Base-by-base conservation (phyloP, 1,284 basidiomycete genomes). In the Ceratobasidium sp. region DNA sequence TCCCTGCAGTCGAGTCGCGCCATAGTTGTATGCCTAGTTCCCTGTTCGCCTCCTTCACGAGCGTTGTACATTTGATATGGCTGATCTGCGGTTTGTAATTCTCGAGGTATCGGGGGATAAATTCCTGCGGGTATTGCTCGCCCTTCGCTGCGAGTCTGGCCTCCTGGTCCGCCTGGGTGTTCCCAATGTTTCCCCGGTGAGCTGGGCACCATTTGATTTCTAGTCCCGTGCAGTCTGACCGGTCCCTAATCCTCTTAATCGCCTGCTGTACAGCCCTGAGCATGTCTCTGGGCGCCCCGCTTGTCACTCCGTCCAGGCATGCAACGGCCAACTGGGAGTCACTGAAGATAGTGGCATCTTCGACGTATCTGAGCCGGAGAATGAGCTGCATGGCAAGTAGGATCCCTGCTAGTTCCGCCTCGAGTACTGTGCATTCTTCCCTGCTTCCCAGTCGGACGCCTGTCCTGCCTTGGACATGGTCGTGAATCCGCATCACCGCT, bases 161-260 rank as follows among this genome's bases (percentile, higher is more conserved):
- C 27, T 33, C 55, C 14, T 41, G 38, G 60, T 80, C 79, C 7
- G 79, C 78, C 7, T 38, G 23, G 23, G 71, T 68, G 41, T 79
- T 79, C 2, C 79, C 78, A n/a, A 55, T 16, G 14, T 67, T 41
- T 3, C 64, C 74, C 18, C 41, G 33, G 20, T 80, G 79, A 5
- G 79, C 79, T 6, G 79, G 78, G 10, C 77, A 46, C 79, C 79
- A 80, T 1, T n/a, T n/a, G 2, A 80, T n/a, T 14, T 16, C 2
- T 8, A 68, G 6, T 12, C 3, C 8, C 33, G 23, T 33, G 10
- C 66, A 44, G 44, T 46, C 66, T 2, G 5, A 7, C 30, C 23
- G 27, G 12, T 7, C 3, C 33, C 48, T 54, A 16, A 38, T 46
- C 48, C 46, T 18, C 10, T 33, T 18, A 4, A 68, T 16, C 1